These are phyloP conservation scores for Colletotrichum liaoningense DNA, from an alignment of 2,329 filamentous ascomycete species.

Conservation along the genomic window DNA sequence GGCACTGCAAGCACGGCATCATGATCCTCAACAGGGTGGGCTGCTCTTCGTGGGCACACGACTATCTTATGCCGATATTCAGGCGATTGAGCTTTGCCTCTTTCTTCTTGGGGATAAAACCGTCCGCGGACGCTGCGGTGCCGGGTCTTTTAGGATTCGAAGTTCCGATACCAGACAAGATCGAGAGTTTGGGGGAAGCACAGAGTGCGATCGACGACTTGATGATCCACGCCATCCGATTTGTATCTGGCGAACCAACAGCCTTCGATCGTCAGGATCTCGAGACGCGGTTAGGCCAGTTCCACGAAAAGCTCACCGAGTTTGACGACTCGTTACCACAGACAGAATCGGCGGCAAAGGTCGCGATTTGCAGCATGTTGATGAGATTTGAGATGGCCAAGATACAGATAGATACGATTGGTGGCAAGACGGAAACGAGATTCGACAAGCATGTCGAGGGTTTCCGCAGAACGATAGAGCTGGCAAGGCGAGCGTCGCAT, in stretches of 20 bases:
- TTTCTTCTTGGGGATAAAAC: constrained; percentile 33
- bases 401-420: constrained; percentile 48
- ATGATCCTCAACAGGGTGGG: constrained; percentile 22
- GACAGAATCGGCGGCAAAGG: constrained; percentile 1
- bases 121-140: constrained; percentile 41
- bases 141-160: constrained; percentile 47
- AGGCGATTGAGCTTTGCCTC: constrained; percentile 21
- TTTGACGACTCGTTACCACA: constrained; percentile 42
- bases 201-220: constrained; percentile 48
- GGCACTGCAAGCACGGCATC: constrained; percentile 27
- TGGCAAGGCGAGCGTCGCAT: constrained; percentile 38
- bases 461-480: constrained; percentile 50
- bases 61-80: constrained; percentile 40
- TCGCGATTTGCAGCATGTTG: constrained; percentile 20
- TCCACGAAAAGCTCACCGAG: constrained; percentile 43
- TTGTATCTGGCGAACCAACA: constrained; percentile 41
- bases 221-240: constrained; percentile 36
- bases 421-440: constrained; percentile 43
- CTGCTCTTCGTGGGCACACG: constrained; percentile 50
- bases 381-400: constrained; percentile 45
- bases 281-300: constrained; percentile 45
- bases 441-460: constrained; percentile 48
- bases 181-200: constrained; percentile 46
- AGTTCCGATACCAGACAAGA: constrained; percentile 46
- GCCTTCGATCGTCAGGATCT: constrained; percentile 41